A percentile compares a stretch with the other conserved stretches of the same genome.
Conservation (phyloP, 164 flowering plant species). For the Stephania yunnanensis region DNA sequence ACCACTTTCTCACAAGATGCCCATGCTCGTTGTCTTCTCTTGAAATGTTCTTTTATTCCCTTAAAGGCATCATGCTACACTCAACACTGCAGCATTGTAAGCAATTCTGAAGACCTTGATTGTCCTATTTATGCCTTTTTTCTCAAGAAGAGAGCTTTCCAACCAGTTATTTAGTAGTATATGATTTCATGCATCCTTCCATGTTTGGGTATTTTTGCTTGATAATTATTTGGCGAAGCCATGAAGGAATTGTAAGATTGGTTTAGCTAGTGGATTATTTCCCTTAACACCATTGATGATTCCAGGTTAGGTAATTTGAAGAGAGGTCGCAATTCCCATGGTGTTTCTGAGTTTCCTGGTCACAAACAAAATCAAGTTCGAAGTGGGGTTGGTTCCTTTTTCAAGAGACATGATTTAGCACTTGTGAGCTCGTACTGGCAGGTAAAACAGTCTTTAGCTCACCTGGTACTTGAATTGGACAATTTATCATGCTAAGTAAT, state of each 20-base stretch:
- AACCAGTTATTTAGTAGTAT: neutral
- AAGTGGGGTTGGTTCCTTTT: constrained; percentile 69
- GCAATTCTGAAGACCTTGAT: too few species aligned
- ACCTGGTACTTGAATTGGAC: constrained; percentile 8
- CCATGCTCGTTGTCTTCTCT: too few species aligned
- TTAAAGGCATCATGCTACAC: too few species aligned
- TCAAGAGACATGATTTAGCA: constrained; percentile 58
- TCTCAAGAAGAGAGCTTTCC: too few species aligned
- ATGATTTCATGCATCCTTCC: neutral
- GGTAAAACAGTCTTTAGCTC: constrained; percentile 35
- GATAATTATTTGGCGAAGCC: neutral
- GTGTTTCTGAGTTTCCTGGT: constrained; percentile 22
- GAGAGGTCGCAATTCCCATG: constrained; percentile 25
- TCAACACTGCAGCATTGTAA: too few species aligned
- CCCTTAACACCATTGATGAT: constrained; percentile 10
- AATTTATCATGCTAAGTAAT: neutral
- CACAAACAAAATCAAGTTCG: constrained; percentile 32
- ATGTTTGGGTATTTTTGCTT: neutral
- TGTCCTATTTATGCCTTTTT: too few species aligned
- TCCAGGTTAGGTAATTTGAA: constrained; percentile 47
- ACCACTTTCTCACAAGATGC: too few species aligned
- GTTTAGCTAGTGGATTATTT: neutral
- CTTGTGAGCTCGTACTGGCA: constrained; percentile 77
- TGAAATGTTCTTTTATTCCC: too few species aligned
- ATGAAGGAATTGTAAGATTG: neutral